phyloP scores from a whole-genome alignment of 208 protist species.

The Leishmania tropica region DNA sequence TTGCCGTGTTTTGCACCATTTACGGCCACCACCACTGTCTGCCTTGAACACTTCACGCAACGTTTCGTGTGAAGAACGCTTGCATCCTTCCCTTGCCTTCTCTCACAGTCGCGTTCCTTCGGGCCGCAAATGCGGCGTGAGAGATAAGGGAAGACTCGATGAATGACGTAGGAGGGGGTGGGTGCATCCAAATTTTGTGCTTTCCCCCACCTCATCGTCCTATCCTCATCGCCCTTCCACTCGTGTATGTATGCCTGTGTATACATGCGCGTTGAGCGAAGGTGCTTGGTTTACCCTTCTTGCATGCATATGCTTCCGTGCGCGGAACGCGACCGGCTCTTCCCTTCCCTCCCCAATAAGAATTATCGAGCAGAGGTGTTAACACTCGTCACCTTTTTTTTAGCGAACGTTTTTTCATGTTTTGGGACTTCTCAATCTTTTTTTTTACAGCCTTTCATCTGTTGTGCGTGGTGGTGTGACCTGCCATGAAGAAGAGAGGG shows the following conservation, averaged over 20 bases:
- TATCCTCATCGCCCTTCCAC: not conserved
- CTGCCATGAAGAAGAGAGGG: not conserved
- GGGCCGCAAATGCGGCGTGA: not conserved
- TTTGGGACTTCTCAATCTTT: not conserved
- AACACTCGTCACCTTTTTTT: not conserved
- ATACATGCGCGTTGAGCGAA: not conserved
- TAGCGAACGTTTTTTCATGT: not conserved
- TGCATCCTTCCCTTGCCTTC: not conserved
- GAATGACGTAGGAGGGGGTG: not conserved
- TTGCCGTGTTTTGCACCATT: not conserved
- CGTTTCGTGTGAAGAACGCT: not conserved
- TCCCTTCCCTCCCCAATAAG: not conserved
- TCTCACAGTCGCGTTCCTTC: not conserved
- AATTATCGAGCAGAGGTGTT: not conserved
- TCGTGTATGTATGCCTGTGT: not conserved
- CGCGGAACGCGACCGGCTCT: not conserved
- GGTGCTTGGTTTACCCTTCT: not conserved
- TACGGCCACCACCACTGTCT: not conserved
- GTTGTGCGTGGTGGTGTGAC: not conserved
- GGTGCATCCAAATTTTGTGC: not conserved
- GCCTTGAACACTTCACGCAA: not conserved
- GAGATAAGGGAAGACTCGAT: not conserved
- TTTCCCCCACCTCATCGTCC: not conserved
- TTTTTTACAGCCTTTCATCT: not conserved
- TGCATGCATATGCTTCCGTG: not conserved